Base-by-base conservation (phyloP, 768 basidiomycete species). In the Infundibulicybe gibba region DNA sequence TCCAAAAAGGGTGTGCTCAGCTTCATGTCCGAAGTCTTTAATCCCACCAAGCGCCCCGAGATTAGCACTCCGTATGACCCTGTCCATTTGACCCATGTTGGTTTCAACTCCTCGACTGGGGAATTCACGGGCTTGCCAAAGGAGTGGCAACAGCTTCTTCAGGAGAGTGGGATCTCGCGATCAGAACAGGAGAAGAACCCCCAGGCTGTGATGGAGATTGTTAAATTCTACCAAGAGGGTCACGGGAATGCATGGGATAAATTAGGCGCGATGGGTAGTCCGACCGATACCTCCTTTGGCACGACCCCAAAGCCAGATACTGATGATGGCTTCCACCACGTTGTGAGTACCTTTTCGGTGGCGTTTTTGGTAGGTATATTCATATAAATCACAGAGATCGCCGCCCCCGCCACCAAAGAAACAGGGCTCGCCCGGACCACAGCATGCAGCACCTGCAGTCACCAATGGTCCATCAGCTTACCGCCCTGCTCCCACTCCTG, bases 41-140 rank as follows among this genome's bases (percentile, higher is more conserved):
- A 78, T 61, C 74, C 79, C 47, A 77, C 78, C 33, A 91, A 89
- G 66, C 80, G 87, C 11, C 83, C 80, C 12, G 93, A 95, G 68
- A 98, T 99, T 74, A 93, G 90, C 63, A 94, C 94, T 0, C 97
- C 97, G 0, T 98, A 95, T 64, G 97, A 99, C 68, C 97, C 97
- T 30, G 95, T 98, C 33, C 95, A 98, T 71, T 87, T 99, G 59
- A 98, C 97, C 2, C 97, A 99, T 63, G 97, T 99, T 62, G 95
- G 95, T 49, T 98, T 97, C 82, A 97, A 99, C 67, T 90, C 91
- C 5, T 95, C 92, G 47, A 98, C 95, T 0, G 97, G 97, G 49
- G 95, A 99, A 69, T 98, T 94, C 70, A 94, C 92, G 8, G 97
- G 97, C 2, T 76, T 99, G 30, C 97, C 97, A 2, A 95, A 95